Evolutionary conservation across 768 basidiomycete genomes (phyloP), one percentile per base, ranked within the genome.

Genomic region (Boletus subparvulus): DNA sequence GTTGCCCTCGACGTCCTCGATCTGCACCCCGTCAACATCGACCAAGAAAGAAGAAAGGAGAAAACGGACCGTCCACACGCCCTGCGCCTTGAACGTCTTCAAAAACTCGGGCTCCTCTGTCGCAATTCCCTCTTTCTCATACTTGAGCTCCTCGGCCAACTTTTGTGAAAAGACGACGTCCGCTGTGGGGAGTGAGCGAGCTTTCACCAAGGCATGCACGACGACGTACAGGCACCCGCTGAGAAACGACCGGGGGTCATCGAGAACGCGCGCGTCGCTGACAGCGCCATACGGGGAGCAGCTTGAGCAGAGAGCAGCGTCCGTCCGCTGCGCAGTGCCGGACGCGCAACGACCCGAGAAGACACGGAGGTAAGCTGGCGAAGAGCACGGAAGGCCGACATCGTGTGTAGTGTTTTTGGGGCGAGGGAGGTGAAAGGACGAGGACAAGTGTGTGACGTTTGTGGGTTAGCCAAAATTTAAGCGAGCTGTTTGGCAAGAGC

Each of bases 81-180:
- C 86, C 66, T 86, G 79, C 50, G 73, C 77, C 68, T 83, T 82
- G 81, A 98, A 93, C 14, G 79, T 70, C 65, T 82, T 83, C 66
- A 98, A 65, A 69, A 93, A 95, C 45, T 90, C 90, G 30, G 94
- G 94, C 44, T 76, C 77, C 19, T 71, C 68, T 28, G 67, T 54
- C 28, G 67, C 66, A 2, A 68, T 73, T 26, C 78, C 75, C 64
- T 94, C 87, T 58, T 83, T 77, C 77, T 99, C 95, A 69, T 89
- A 97, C 65, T 86, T 78, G 64, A 97, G 79, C 77, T 98, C 96
- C 69, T 90, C 85, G 48, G 79, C 71, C 47, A 96, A 77, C 65
- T 89, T 92, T 67, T 87, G 80, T 11, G 85, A 77, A 42, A 98
- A 83, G 21, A 83, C 71, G 33, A 90, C 76, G 69, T 95, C 92